Percentiles rank a stretch among this genome's conserved stretches.
Evolutionary conservation across 768 basidiomycete species (phyloP).

Genomic region (Phlebiopsis gigantea): DNA sequence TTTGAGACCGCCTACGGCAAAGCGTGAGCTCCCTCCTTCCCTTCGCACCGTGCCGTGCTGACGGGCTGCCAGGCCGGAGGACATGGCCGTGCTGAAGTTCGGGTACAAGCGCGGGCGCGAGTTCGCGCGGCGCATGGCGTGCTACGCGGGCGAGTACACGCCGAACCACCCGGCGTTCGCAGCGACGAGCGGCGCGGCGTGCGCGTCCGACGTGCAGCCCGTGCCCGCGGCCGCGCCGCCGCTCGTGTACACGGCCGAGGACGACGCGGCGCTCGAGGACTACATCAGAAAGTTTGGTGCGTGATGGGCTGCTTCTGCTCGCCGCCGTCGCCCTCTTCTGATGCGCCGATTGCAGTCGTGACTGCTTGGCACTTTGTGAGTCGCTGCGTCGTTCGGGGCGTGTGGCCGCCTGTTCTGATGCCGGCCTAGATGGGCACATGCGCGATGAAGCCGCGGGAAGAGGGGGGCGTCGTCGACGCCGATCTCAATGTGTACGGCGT

Average conservation of each 20-base stretch:
- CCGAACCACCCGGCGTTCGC: constrained; percentile 27
- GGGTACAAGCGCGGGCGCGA: constrained; percentile 54
- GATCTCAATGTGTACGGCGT: constrained; percentile 59
- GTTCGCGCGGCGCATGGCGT: constrained; percentile 46
- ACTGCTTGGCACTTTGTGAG: constrained; percentile 31
- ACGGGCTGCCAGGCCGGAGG: constrained; percentile 19
- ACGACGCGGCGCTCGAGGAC: constrained; percentile 29
- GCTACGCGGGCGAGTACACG: constrained; percentile 30
- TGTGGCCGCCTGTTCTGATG: background rate
- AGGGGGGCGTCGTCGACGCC: constrained; percentile 58
- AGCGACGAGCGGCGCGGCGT: constrained; percentile 20
- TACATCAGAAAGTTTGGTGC: constrained; percentile 22
- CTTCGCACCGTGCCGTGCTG: background rate
- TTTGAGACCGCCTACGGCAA: constrained; percentile 44
- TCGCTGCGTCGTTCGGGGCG: no score
- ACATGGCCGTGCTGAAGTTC: constrained; percentile 40
- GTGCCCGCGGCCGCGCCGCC: constrained; percentile 24
- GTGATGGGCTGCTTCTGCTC: background rate
- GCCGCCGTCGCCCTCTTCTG: background rate
- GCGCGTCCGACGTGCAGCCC: constrained; percentile 15
- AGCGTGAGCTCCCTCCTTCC: constrained; percentile 28
- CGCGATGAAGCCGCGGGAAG: constrained; percentile 58
- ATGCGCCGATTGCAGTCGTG: constrained; percentile 17
- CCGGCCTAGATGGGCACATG: constrained; percentile 52
- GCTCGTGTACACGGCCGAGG: constrained; percentile 29